These are phyloP conservation scores for Capsicum pubescens DNA, from an alignment of 257 asterid genomes.

Conservation along the genomic window DNA sequence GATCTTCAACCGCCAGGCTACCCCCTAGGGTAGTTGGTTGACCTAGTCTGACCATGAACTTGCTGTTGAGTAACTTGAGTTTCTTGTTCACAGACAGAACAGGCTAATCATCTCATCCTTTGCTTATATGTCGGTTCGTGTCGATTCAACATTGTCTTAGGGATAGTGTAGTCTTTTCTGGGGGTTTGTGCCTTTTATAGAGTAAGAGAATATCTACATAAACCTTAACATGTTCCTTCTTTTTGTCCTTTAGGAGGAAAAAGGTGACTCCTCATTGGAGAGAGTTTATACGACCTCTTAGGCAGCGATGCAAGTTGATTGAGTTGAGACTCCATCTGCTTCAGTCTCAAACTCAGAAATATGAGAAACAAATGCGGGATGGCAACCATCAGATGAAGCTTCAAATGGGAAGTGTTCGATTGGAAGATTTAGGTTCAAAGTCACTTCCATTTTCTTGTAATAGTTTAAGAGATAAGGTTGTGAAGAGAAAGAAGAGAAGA, in stretches of 20 bases:
- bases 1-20: not conserved
- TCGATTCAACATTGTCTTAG: not conserved
- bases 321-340: constrained; percentile 28
- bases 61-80: constrained; percentile 11
- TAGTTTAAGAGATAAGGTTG: constrained; percentile 20
- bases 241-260: constrained; percentile 31
- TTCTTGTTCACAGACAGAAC: constrained; percentile 20
- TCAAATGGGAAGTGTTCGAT: constrained; percentile 18
- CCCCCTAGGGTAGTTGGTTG: not conserved
- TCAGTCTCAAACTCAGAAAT: constrained; percentile 27
- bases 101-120: not conserved
- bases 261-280: constrained; percentile 32
- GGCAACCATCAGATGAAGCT: constrained; percentile 3
- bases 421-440: constrained; percentile 32
- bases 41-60: constrained; percentile 4
- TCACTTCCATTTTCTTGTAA: constrained; percentile 31
- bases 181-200: not conserved
- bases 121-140: not conserved
- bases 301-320: constrained; percentile 34
- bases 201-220: not conserved
- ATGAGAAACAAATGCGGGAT: constrained; percentile 31
- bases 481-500: constrained; percentile 35
- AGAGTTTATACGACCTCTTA: constrained; percentile 28
- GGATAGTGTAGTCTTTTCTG: not conserved
- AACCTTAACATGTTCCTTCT: constrained; percentile 10